These are phyloP conservation scores for Dipteronia sinensis DNA, from an alignment of 345 rosid genomes.

Conservation along the genomic window DNA sequence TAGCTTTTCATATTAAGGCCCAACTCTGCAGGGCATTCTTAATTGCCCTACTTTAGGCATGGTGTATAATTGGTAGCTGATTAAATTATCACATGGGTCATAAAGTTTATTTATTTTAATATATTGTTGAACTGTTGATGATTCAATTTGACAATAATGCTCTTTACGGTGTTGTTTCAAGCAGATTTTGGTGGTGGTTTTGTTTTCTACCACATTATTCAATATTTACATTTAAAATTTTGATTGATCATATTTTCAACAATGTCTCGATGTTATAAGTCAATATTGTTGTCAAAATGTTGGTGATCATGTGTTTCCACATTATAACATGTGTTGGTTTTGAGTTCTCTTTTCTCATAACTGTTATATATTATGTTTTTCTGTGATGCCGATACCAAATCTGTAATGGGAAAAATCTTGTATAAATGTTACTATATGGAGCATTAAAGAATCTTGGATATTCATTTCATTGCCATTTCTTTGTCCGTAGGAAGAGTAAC, in stretches of 20 bases:
- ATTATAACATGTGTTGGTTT: conserved; percentile 9
- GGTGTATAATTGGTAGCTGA: not conserved
- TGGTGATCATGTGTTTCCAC: conserved; percentile 5
- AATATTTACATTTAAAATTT: no score
- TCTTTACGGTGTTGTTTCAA: no score
- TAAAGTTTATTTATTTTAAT: no score
- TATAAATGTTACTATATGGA: not conserved
- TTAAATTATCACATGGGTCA: no score
- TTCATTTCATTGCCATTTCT: not conserved
- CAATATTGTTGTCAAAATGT: not conserved
- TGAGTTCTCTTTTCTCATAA: not conserved
- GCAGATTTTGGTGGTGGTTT: no score
- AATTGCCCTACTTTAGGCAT: not conserved
- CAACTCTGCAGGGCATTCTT: not conserved
- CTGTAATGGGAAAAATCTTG: not conserved
- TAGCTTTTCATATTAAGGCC: not conserved
- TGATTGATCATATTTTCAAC: not conserved
- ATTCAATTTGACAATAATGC: no score
- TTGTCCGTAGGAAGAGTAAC: conserved; percentile 72
- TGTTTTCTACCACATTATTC: no score
- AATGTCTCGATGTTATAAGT: not conserved
- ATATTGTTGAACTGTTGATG: no score
- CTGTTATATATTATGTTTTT: not conserved
- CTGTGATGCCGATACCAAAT: not conserved
- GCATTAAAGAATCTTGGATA: not conserved